Evolutionary conservation across 2,329 filamentous ascomycete species (phyloP), one percentile per base, ranked within the genome.

Genomic region (Fusarium fracticaudum): DNA sequence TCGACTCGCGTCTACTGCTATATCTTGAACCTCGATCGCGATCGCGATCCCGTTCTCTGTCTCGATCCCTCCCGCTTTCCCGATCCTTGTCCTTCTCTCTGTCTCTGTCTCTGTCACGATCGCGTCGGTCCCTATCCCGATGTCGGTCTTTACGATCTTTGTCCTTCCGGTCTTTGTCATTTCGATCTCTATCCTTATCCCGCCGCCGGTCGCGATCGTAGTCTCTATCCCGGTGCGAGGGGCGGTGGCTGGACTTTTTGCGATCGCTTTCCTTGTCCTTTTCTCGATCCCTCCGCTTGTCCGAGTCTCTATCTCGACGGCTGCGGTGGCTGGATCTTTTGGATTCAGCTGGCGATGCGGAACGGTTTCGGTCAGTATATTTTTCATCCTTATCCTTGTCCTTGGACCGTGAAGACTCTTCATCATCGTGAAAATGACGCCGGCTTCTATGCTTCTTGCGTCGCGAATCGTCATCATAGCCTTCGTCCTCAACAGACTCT

Each of bases 281-380:
- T 55, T 90, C 85, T 76, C 85, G 81, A 61, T 87, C 83, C 35
- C 76, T 78, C 43, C 78, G 78, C 60, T 84, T 80, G 53, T 88
- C 86, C 37, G 81, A 81, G 64, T 84, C 85, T 65, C 86, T 86
- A 47, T 92, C 90, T 72, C 87, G 87, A 59, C 89, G 91, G 74
- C 90, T 91, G 70, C 90, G 89, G 76, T 91, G 89, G 55, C 87
- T 86, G 12, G 89, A 87, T 61, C 87, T 83, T 72, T 87, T 89
- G 43, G 87, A 86, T 15, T 87, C 86, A 18, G 90, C 89, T 3
- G 88, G 89, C 6, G 93, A 94, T 10, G 87, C 86, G 10, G 92
- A 94, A 65, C 92, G 87, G 1, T 91, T 91, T 58, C 88, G 87
- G 54, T 90, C 87, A 18, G 85, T 83, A 74, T 86, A 78, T 72